Percentiles rank a stretch among this genome's conserved stretches.
Conservation (phyloP, 2,329 filamentous ascomycete genomes). For the Fusarium sp. region DNA sequence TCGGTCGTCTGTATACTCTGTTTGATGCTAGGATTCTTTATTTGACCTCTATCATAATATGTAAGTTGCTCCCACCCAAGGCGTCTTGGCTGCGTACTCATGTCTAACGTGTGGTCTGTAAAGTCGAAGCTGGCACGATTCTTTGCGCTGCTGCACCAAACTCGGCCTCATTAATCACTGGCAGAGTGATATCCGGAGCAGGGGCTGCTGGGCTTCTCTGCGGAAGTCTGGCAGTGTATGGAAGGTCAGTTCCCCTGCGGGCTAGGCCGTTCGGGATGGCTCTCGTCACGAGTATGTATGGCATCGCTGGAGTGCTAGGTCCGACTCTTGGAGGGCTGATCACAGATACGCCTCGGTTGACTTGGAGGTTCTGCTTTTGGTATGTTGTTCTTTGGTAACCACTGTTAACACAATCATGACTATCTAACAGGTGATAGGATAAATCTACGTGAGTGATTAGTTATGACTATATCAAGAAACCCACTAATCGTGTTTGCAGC, state of each 20-base stretch:
- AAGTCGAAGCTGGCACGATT: constrained; percentile 63
- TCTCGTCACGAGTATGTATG: constrained; percentile 43
- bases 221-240: constrained; percentile 8
- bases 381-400: neutral
- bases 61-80: neutral
- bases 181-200: constrained; percentile 59
- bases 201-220: constrained; percentile 53
- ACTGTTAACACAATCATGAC: fast-evolving
- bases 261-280: constrained; percentile 42
- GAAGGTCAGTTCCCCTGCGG: constrained; percentile 49
- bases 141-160: constrained; percentile 52
- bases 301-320: constrained; percentile 43
- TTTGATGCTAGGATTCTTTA: constrained; percentile 8
- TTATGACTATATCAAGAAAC: neutral
- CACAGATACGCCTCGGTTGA: constrained; percentile 22
- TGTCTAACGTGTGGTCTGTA: constrained; percentile 54
- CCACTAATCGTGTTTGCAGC: neutral
- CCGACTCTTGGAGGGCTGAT: constrained; percentile 47
- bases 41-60: neutral
- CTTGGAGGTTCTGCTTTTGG: constrained; percentile 14
- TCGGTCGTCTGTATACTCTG: constrained; percentile 7
- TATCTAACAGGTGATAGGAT: constrained; percentile 15
- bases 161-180: constrained; percentile 27
- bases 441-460: constrained; percentile 6
- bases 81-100: neutral